phyloP scores from a whole-genome alignment of 768 basidiomycete genomes.

The Russula brevipes region DNA sequence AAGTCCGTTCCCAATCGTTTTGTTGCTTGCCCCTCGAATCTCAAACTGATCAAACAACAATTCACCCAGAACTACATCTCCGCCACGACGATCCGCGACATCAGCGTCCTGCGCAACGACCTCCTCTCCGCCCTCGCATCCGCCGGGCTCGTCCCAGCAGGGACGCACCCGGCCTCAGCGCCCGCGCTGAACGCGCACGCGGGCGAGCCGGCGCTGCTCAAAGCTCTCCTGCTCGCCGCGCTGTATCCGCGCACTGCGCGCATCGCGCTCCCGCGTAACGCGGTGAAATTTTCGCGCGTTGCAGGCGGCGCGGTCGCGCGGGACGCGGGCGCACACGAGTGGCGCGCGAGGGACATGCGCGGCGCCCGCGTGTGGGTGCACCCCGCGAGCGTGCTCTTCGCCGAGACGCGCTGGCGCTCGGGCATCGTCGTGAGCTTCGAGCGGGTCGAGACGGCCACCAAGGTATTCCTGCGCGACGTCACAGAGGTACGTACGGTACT shows the following conservation, averaged over 20 bases:
- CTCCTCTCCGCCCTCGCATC: conserved; percentile 64
- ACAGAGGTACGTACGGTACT: conserved; percentile 54
- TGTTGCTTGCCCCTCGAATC: background rate
- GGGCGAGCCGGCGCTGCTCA: conserved; percentile 67
- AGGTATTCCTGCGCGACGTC: conserved; percentile 81
- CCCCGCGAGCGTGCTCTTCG: conserved; percentile 76
- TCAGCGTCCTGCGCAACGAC: conserved; percentile 71
- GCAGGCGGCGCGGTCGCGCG: conserved; percentile 80
- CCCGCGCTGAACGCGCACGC: conserved; percentile 60
- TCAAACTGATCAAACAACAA: background rate
- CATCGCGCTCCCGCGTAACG: conserved; percentile 65
- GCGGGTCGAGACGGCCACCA: conserved; percentile 66
- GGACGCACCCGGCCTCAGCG: conserved; percentile 39
- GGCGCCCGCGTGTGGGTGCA: conserved; percentile 70
- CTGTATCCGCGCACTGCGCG: conserved; percentile 81
- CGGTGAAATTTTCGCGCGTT: conserved; percentile 79
- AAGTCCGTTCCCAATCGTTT: conserved; percentile 37
- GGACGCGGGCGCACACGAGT: conserved; percentile 79
- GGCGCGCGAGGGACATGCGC: conserved; percentile 70
- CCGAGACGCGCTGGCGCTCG: conserved; percentile 62
- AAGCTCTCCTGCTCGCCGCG: conserved; percentile 79
- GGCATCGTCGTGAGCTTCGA: conserved; percentile 82
- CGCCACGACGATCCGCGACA: conserved; percentile 62
- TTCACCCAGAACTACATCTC: conserved; percentile 78
- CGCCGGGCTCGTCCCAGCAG: conserved; percentile 60